Base-by-base conservation (phyloP, 2,329 filamentous ascomycete genomes). In the Setomelanomma holmii region DNA sequence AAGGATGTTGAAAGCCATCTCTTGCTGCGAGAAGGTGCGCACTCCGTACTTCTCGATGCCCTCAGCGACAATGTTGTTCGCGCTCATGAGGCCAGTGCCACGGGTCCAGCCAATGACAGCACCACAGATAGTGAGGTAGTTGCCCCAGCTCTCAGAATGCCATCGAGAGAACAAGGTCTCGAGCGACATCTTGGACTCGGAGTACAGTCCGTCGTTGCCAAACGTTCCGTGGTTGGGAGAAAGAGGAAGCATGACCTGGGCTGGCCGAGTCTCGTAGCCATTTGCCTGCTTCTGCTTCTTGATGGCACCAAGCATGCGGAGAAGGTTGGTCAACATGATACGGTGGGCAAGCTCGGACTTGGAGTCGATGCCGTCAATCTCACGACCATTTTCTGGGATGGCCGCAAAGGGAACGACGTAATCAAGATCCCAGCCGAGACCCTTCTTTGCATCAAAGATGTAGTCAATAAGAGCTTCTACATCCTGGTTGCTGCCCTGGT, bases 171-270 rank as follows among this genome's bases (percentile, higher is more conserved):
- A 98, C 33, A 99, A 85, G 4, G 95, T 98, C 82, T 99, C 95
- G 7, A 99, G 84, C 38, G 89, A 95, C 53, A 99, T 88, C 81
- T 99, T 99, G 41, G 95, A 98, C 79, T 99, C 95, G 5, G 95
- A 96, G 80, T 99, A 99, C 42, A 99, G 85, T 80, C 95, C 95
- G 67, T 99, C 95, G 73, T 91, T 97, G 71, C 95, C 95, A 67
- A 99, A 99, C 24, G 93, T 99, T 63, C 95, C 95, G 78, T 99
- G 96, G 80, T 99, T 99, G 53, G 95, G 95, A 2, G 95, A 99
- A 7, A 99, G 83, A 40, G 95, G 95, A 21, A 99, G 84, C 56
- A 99, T 93, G 68, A 98, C 93, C 77, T 99, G 95, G 21, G 95
- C 95, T 42, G 95, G 95, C 34, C 95, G 90, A 27, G 95, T 99